Evolutionary conservation across 2,329 filamentous ascomycete genomes (phyloP), one percentile per base, ranked within the genome.

Genomic region (Ilyonectria destructans): DNA sequence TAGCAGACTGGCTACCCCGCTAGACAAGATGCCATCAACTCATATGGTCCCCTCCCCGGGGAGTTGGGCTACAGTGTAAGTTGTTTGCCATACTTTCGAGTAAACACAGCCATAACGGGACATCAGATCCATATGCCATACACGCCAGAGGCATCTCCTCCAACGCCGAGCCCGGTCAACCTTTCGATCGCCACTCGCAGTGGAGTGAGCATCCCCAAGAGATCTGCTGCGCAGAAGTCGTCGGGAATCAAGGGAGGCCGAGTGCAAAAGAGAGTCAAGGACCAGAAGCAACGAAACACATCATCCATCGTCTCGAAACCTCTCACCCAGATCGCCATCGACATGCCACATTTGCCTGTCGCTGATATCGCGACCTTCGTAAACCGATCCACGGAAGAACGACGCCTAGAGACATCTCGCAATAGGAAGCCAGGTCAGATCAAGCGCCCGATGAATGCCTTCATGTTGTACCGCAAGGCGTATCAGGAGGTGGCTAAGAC

Each of bases 401-500:
- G 96, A 64, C 85, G 85, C 56, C 82, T 85, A 62, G 95, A 97
- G 79, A 90, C 92, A 10, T 87, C 75, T 29, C 74, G 90, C 49
- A 88, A 89, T 74, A 88, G 90, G 65, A 94, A 91, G 75, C 84
- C 90, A 40, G 93, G 93, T 29, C 95, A 95, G 79, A 88, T 98
- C 73, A 94, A 96, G 76, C 88, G 96, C 33, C 95, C 96, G 3
- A 97, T 98, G 92, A 99, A 99, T 80, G 96, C 94, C 1, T 99
- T 98, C 84, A 97, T 99, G 92, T 86, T 99, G 58, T 99, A 99
- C 80, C 92, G 96, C 48, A 97, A 96, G 72, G 94, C 94, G 7
- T 98, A 94, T 78, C 93, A 97, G 68, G 93, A 96, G 69, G 88
- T 95, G 35, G 94, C 93, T 67, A 97, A 97, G 81, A 86, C 89